Evolutionary conservation across 2,329 filamentous ascomycete species (phyloP), one percentile per base, ranked within the genome.

Genomic region (Teratosphaeria viscida): DNA sequence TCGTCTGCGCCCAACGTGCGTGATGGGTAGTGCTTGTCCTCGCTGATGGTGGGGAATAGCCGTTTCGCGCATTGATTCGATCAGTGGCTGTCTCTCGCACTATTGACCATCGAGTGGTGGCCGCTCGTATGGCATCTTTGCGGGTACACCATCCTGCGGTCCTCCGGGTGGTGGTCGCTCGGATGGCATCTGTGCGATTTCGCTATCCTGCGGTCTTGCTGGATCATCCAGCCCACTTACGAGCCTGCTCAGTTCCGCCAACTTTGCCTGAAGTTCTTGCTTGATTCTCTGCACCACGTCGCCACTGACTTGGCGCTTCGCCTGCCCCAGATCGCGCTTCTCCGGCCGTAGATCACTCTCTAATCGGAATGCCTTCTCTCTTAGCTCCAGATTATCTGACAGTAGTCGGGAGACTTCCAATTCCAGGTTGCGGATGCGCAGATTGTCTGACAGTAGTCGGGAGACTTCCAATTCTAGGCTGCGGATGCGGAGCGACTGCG

Each of bases 381-480:
- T 83, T 12, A 94, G 80, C 58, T 85, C 81, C 59, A 92, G 80
- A 70, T 94, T 94, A 66, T 94, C 88, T n/a, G 87, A 85, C 27
- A 92, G 78, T 64, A 92, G 81, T 55, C 85, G 84, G 49, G 87
- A 85, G 62, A 84, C 85, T 73, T 95, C 88, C 70, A 85, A 84
- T 70, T 92, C 88, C 60, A 94, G 81, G 63, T 80, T 83, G 61
- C 89, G 85, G 67, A 94, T 23, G 23, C 23, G 23, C 59, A 92
- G 80, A 70, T 94, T 94, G 66, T 94, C 88, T n/a, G 87, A 85
- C 27, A 92, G 78, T 64, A 92, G 81, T 55, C 85, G 84, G 49
- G 87, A 85, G 62, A 84, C 85, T 73, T 95, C 88, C 70, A 85
- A 84, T 70, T 92, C 88, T 60, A 94, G 81, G 63, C 80, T 83